Conservation (phyloP, 2,329 filamentous ascomycete genomes). For the Harringtonia lauricola region DNA sequence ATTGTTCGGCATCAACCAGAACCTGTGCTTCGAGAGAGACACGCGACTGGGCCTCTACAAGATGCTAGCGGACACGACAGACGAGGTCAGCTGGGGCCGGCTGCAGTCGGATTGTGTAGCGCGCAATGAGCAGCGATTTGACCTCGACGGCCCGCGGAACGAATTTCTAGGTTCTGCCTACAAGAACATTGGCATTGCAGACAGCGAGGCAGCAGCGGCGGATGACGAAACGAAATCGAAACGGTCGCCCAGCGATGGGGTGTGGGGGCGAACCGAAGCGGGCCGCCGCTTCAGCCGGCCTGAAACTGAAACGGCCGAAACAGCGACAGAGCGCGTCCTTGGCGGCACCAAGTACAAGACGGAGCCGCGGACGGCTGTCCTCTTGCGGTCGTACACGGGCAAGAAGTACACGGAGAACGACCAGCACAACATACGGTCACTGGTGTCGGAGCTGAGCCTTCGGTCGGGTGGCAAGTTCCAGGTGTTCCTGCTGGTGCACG, state of each 20-base stretch:
- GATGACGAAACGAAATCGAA: background rate
- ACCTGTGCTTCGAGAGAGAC: slow-evolving; percentile 57
- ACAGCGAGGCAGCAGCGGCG: background rate
- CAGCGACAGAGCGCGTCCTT: too few relatives aligned
- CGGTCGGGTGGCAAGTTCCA: slow-evolving; percentile 72
- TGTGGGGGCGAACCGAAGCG: background rate
- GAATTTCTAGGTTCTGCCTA: slow-evolving; percentile 24
- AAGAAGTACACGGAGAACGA: slow-evolving; percentile 71
- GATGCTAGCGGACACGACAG: slow-evolving; percentile 46
- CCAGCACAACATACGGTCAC: slow-evolving; percentile 64
- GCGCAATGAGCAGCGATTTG: slow-evolving; percentile 56
- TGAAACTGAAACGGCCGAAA: background rate
- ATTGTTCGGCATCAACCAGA: slow-evolving; percentile 46
- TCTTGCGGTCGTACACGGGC: slow-evolving; percentile 66
- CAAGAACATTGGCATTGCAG: background rate
- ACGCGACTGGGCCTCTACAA: slow-evolving; percentile 60
- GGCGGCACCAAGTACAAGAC: too few relatives aligned
- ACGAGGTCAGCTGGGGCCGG: slow-evolving; percentile 56
- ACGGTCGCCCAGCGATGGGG: background rate
- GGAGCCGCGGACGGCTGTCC: slow-evolving; percentile 55
- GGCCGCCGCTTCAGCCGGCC: too few relatives aligned
- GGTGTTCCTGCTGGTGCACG: slow-evolving; percentile 69
- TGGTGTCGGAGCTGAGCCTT: slow-evolving; percentile 67
- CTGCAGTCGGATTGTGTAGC: slow-evolving; percentile 56
- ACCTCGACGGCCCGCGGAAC: slow-evolving; percentile 29